Evolutionary conservation across 1,284 basidiomycete species (phyloP), one percentile per base, ranked within the genome.

Genomic region (Pseudozyma sp.): DNA sequence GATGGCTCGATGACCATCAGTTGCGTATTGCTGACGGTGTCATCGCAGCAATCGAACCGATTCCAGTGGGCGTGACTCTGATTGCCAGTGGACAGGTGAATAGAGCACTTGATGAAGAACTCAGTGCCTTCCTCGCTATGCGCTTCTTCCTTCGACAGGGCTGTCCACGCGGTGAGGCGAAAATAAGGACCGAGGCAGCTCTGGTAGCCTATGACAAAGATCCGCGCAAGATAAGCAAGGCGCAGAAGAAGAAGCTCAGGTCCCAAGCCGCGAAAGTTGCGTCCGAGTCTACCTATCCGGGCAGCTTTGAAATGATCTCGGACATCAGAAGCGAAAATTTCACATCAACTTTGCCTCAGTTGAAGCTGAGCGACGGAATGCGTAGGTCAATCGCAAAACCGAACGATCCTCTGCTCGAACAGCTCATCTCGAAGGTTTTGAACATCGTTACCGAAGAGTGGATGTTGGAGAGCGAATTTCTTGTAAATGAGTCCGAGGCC

Each of bases 121-220:
- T 58, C 1, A 19, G 36, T 25, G 25, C 50, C 2, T 51, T 50
- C 7, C 39, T 50, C 19, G 2, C 35, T 3, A n/a, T 42, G 47
- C 55, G 48, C 25, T 58, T 49, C 39, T 58, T 42, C 13, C 14
- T 42, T 21, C 45, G 42, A 16, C 8, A 43, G 42, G 55, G 55
- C 6, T 58, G 47, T 21, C n/a, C 9, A 16, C 25, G 16, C 13
- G 48, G 19, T 16, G 55, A 58, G 39, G 47, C 39, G n/a, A 34
- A 34, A 13, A 40, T 19, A 9, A 40, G 55, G 44, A 42, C 47
- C 5, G 48, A 34, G 19, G 55, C 55, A 13, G 55, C 55, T 5
- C 19, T 58, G 3, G 47, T n/a, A 4, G 47, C 12, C 2, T 43
- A 50, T 39, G 48, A 31, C 12, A 43, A 8, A 7, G 13, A 6